phyloP scores from a whole-genome alignment of 2,329 filamentous ascomycete genomes.

The Colletotrichum kahawae region DNA sequence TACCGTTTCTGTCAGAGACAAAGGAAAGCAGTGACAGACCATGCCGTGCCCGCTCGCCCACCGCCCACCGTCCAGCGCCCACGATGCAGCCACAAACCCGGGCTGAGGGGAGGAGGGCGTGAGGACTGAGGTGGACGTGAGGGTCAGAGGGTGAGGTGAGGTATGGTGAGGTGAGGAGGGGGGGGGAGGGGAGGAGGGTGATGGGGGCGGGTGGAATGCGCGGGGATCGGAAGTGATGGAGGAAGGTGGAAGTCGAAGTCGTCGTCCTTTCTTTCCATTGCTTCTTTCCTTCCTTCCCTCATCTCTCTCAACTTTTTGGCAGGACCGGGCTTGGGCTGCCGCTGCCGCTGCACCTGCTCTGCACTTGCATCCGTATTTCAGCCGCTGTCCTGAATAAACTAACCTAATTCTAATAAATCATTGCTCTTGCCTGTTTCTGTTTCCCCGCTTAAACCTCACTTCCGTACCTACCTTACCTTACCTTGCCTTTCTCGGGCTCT shows the following conservation, averaged over 20 bases:
- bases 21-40: not conserved
- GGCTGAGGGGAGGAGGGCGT: not conserved
- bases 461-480: not conserved
- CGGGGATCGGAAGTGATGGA: slow-evolving; percentile 9
- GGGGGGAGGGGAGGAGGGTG: not conserved
- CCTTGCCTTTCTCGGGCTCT: not conserved
- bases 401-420: not conserved
- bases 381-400: not conserved
- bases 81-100: slow-evolving; percentile 11
- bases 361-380: not conserved
- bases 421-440: not conserved
- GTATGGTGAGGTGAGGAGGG: not conserved
- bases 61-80: not conserved
- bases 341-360: not conserved
- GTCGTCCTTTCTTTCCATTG: not conserved
- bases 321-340: not conserved
- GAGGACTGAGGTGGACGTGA: not conserved
- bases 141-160: not conserved
- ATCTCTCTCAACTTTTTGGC: not conserved
- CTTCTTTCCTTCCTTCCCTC: not conserved
- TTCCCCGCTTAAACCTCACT: not conserved
- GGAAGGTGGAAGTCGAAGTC: not conserved
- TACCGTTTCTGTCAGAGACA: not conserved
- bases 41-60: not conserved
- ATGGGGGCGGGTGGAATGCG: slow-evolving; percentile 21